These are phyloP conservation scores for Quercus lobata DNA, from an alignment of 331 rosid genomes.

Conservation along the genomic window DNA sequence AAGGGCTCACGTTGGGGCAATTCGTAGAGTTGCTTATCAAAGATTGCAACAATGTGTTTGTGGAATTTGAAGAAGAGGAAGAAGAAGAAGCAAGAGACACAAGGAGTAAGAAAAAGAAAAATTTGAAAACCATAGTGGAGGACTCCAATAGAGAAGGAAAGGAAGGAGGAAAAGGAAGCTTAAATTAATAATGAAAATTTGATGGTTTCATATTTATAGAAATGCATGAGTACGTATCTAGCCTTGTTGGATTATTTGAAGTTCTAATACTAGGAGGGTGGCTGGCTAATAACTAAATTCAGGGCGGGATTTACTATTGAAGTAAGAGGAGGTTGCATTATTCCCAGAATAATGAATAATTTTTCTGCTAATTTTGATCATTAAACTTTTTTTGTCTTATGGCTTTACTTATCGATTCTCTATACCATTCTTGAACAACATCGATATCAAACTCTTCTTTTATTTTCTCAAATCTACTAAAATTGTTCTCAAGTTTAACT, in stretches of 20 bases:
- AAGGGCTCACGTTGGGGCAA: constrained; percentile 36
- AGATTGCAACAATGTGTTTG: constrained; percentile 16
- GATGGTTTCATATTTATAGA: background rate
- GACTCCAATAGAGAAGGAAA: constrained; percentile 15
- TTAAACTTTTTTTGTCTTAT: too few species aligned
- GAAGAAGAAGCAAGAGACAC: constrained; percentile 17
- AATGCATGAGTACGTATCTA: background rate
- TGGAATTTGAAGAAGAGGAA: constrained; percentile 6
- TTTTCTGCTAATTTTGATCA: too few species aligned
- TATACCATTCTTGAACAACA: too few species aligned
- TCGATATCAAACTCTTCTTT: too few species aligned
- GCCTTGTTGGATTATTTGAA: background rate
- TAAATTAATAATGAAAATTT: background rate
- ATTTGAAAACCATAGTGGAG: constrained; percentile 1
- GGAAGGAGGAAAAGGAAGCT: background rate
- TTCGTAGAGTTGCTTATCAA: constrained; percentile 23
- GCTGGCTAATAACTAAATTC: too few species aligned
- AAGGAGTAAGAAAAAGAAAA: constrained; percentile 5
- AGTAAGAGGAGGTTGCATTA: too few species aligned
- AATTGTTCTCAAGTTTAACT: too few species aligned
- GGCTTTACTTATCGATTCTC: too few species aligned
- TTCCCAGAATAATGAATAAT: too few species aligned
- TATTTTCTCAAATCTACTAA: too few species aligned
- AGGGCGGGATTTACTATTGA: too few species aligned
- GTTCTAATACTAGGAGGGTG: background rate